Conservation (phyloP, 106 monocot genomes). For the Dioscorea zingiberensis region DNA sequence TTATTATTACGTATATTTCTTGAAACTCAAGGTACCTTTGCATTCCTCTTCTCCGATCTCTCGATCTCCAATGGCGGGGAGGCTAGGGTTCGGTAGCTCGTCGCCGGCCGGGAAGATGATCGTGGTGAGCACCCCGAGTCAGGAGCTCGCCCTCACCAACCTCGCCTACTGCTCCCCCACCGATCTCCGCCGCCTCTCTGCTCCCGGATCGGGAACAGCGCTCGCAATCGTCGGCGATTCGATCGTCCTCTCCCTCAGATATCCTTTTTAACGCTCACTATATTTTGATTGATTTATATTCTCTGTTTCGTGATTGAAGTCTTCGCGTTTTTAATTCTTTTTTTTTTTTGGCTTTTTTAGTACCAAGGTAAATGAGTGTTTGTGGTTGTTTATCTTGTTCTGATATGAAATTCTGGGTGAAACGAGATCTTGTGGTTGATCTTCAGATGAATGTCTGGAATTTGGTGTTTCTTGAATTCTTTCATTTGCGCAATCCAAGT, state of each 20-base stretch:
- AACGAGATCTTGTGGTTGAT: too few species aligned
- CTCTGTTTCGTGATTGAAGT: not conserved
- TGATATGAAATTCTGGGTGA: too few species aligned
- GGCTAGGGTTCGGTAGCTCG: slow-evolving; percentile 19
- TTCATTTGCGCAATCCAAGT: too few species aligned
- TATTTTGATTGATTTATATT: not conserved
- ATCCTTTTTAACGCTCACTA: slow-evolving; percentile 44
- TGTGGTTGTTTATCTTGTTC: not conserved
- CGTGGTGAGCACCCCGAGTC: slow-evolving; percentile 66
- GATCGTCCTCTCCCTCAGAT: slow-evolving; percentile 64
- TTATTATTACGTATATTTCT: too few species aligned
- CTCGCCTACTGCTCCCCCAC: slow-evolving; percentile 58
- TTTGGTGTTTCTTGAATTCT: too few species aligned
- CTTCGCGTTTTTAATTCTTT: not conserved
- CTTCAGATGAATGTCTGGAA: too few species aligned
- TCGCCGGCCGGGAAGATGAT: slow-evolving; percentile 26
- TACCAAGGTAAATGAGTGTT: not conserved
- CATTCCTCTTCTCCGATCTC: not conserved
- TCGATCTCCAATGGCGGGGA: slow-evolving; percentile 27
- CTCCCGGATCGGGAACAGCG: slow-evolving; percentile 30
- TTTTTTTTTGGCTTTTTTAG: not conserved
- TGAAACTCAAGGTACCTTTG: too few species aligned
- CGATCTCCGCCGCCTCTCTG: slow-evolving; percentile 46
- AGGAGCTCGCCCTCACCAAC: slow-evolving; percentile 89
- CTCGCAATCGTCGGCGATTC: slow-evolving; percentile 45